Conservation (phyloP, 2,329 filamentous ascomycete genomes). For the Fusarium chlamydosporum region DNA sequence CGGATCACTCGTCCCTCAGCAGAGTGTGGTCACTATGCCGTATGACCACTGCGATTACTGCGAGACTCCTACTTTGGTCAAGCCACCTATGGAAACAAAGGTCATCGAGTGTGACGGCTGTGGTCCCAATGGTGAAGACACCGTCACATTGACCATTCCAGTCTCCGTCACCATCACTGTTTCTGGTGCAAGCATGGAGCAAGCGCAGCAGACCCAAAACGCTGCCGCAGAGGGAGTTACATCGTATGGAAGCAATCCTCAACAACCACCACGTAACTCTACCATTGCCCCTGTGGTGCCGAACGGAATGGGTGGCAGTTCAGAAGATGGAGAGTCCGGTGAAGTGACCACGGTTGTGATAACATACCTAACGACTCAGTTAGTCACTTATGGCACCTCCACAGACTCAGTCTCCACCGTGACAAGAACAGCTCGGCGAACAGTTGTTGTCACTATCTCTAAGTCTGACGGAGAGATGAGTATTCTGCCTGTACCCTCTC, state of each 20-base stretch:
- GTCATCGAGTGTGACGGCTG: conserved; percentile 45
- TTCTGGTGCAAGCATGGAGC: conserved; percentile 1
- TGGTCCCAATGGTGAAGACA: conserved; percentile 41
- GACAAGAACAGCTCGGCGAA: conserved; percentile 32
- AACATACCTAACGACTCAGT: conserved; percentile 36
- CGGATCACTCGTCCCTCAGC: conserved; percentile 51
- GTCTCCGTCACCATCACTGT: conserved; percentile 23
- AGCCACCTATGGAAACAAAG: conserved; percentile 45
- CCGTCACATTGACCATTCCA: conserved; percentile 48
- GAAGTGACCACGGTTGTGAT: conserved; percentile 33
- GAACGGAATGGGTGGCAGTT: conserved; percentile 4
- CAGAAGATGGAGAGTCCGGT: conserved; percentile 1
- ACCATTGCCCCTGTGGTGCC: conserved; percentile 24
- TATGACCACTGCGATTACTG: conserved; percentile 46
- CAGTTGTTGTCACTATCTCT: conserved; percentile 30
- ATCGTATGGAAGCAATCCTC: conserved; percentile 1
- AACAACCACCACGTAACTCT: conserved; percentile 1
- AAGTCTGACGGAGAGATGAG: conserved; percentile 15
- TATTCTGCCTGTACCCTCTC: conserved; percentile 18
- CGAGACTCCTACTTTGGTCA: conserved; percentile 33
- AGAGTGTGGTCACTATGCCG: conserved; percentile 54
- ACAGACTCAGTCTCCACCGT: conserved; percentile 21
- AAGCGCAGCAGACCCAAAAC: conserved; percentile 8
- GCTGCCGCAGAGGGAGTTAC: conserved; percentile 4
- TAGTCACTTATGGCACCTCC: conserved; percentile 26